Percentiles rank a stretch among this genome's conserved stretches.
Evolutionary conservation across 768 basidiomycete genomes (phyloP).

Genomic region (Cyclocybe aegerita): DNA sequence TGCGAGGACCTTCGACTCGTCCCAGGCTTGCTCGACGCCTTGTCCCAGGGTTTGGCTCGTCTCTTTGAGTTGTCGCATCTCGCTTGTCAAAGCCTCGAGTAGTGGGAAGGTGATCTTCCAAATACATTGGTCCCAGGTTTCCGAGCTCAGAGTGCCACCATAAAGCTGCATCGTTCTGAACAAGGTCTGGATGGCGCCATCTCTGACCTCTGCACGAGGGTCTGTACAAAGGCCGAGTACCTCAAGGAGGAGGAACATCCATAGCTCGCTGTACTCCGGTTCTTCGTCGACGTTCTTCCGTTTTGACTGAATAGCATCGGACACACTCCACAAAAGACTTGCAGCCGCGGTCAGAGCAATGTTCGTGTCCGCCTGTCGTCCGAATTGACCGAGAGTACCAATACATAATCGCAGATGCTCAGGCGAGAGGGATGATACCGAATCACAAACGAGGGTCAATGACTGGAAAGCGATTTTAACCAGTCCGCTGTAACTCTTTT

Average conservation of each 20-base stretch:
- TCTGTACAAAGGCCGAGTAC: slow-evolving; percentile 84
- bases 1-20: slow-evolving; percentile 86
- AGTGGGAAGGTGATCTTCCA: slow-evolving; percentile 91
- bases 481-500: slow-evolving; percentile 71
- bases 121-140: slow-evolving; percentile 89
- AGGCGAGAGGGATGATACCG: slow-evolving; percentile 76
- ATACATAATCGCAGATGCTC: slow-evolving; percentile 88
- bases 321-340: slow-evolving; percentile 92
- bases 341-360: slow-evolving; percentile 94
- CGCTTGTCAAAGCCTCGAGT: slow-evolving; percentile 63
- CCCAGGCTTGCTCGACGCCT: slow-evolving; percentile 59
- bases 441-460: slow-evolving; percentile 91
- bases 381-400: slow-evolving; percentile 87
- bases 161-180: slow-evolving; percentile 95
- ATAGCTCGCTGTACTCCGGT: slow-evolving; percentile 81
- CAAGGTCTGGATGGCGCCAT: slow-evolving; percentile 92
- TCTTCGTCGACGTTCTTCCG: slow-evolving; percentile 61
- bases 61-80: slow-evolving; percentile 45
- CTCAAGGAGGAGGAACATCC: slow-evolving; percentile 89
- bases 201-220: slow-evolving; percentile 81
- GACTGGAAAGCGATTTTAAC: slow-evolving; percentile 95
- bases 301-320: slow-evolving; percentile 90
- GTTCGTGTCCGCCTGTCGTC: slow-evolving; percentile 91
- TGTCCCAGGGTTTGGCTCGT: slow-evolving; percentile 18
- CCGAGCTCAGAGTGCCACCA: slow-evolving; percentile 77